phyloP scores from a whole-genome alignment of 2,329 filamentous ascomycete genomes.

The Lecanicillium sp. region DNA sequence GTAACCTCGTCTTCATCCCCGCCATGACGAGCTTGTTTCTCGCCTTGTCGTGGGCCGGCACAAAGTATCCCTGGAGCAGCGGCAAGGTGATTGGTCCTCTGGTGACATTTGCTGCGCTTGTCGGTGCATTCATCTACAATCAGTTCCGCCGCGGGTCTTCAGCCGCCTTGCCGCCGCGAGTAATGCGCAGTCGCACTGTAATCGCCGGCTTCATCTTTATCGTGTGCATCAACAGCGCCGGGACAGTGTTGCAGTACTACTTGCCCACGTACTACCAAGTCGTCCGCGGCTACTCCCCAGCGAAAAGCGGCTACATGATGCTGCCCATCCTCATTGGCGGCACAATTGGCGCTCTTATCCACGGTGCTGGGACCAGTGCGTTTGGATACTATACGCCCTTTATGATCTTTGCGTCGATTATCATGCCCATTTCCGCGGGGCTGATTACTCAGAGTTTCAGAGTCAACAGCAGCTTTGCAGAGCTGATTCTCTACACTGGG shows the following conservation, averaged over 20 bases:
- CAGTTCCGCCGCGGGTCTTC: slow-evolving; percentile 23
- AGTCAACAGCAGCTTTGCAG: slow-evolving; percentile 18
- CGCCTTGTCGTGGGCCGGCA: slow-evolving; percentile 37
- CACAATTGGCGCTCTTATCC: slow-evolving; percentile 3
- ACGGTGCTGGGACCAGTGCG: slow-evolving; percentile 21
- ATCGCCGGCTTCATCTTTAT: slow-evolving; percentile 21
- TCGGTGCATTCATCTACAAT: slow-evolving; percentile 21
- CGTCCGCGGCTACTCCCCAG: slow-evolving; percentile 27
- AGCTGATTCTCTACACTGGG: slow-evolving; percentile 31
- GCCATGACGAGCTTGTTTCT: slow-evolving; percentile 35
- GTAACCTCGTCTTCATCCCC: slow-evolving; percentile 17
- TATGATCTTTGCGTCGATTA: slow-evolving; percentile 23
- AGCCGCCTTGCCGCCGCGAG: slow-evolving; percentile 32
- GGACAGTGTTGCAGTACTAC: slow-evolving; percentile 23
- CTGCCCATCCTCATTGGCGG: slow-evolving; percentile 10
- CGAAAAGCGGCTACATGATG: slow-evolving; percentile 18
- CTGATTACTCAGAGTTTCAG: slow-evolving; percentile 27
- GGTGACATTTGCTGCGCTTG: slow-evolving; percentile 21
- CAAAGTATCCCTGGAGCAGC: slow-evolving; percentile 17
- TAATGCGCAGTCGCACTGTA: slow-evolving; percentile 30
- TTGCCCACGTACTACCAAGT: slow-evolving; percentile 33
- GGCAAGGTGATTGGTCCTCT: slow-evolving; percentile 26
- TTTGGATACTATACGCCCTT: slow-evolving; percentile 32
- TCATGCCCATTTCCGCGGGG: slow-evolving; percentile 21
- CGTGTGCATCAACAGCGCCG: slow-evolving; percentile 26